Conservation (phyloP, 306 rosid species). For the Ormosia semicastrata region DNA sequence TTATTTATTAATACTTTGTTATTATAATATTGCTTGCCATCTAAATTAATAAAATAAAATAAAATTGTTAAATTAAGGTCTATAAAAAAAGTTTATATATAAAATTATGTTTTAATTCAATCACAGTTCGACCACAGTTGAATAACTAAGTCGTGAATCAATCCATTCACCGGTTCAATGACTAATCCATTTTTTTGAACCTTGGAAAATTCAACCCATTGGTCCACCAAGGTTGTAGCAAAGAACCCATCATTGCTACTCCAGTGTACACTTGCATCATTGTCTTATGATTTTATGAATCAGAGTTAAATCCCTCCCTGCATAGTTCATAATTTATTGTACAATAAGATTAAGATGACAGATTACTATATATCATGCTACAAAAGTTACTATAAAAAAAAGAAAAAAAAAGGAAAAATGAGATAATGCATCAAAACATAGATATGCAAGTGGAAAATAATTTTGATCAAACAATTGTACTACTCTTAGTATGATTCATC, state of each 20-base stretch:
- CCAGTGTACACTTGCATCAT: slow-evolving; percentile 61
- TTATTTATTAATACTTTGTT: no score
- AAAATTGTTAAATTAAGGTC: no score
- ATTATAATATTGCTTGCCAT: no score
- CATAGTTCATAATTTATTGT: neutral
- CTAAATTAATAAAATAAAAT: no score
- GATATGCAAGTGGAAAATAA: neutral
- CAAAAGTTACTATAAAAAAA: neutral
- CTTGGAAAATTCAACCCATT: slow-evolving; percentile 42
- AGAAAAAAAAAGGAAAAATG: neutral
- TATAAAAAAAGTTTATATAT: no score
- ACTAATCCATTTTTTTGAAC: no score
- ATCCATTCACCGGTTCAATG: no score
- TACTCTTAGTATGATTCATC: no score
- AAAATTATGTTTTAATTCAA: no score
- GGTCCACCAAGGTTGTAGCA: slow-evolving; percentile 54
- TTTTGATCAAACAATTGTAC: no score
- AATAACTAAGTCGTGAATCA: no score
- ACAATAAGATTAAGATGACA: neutral
- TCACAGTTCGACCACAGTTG: no score
- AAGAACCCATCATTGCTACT: slow-evolving; percentile 56
- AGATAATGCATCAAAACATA: neutral
- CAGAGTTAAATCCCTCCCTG: neutral
- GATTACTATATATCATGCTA: neutral
- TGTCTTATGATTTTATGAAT: neutral